Base-by-base conservation (phyloP, 768 basidiomycete species). In the Clavulina sp. region DNA sequence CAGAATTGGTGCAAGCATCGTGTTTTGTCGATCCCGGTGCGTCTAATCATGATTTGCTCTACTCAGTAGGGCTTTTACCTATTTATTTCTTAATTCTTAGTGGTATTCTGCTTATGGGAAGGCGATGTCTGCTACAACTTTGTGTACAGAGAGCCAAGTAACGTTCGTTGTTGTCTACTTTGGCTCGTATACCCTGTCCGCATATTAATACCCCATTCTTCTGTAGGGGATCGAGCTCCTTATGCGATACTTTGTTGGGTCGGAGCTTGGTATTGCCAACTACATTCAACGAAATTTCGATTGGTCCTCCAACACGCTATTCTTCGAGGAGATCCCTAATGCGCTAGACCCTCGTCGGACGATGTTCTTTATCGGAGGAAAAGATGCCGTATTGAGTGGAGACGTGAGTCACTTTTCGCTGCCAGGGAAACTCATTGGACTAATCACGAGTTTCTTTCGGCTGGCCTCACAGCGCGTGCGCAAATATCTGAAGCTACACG, bases 41-140 rank as follows among this genome's bases (percentile, higher is more conserved):
- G 41, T 29, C 31, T 5, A 26, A n/a, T 2, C 18, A 26, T 52
- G 61, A 43, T 9, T 16, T 50, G n/a, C 34, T 18, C 28, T 38
- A 21, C 18, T 5, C 38, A 5, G 4, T 23, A 24, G n/a, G 5
- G 5, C 5, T n/a, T 4, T 9, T 7, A 21, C 16, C 4, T 6
- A 19, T 13, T 32, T 7, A 43, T 23, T 21, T 3, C 26, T 28
- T 16, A n/a, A 7, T 5, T 23, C 40, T 30, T 43, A 31, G 81
- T 84, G 28, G 76, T 81, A 0, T 87, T 91, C 64, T 91, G 87
- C 63, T 77, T 82, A 4, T 96, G 89, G 89, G 91, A 95, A 73
- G 89, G 88, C 54, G 87, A 89, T 64, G 77, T 92, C 26, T 92
- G 89, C 63, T 84, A 83, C 67, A 89, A 88, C 61, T 93, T 93